These are phyloP conservation scores for Lotus japonicus DNA, from an alignment of 306 rosid genomes.

Conservation along the genomic window DNA sequence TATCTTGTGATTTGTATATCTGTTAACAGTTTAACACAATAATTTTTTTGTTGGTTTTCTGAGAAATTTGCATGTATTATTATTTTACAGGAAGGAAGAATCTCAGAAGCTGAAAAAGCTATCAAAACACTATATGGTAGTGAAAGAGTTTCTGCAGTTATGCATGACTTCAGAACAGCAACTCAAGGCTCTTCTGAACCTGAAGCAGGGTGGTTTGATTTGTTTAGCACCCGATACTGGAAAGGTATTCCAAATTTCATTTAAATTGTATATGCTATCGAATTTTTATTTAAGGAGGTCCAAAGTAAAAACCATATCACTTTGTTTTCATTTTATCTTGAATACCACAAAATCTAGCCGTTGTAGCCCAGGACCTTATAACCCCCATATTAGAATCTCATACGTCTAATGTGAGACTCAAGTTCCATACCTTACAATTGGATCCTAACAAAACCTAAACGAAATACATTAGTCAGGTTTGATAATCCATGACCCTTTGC, in stretches of 20 bases:
- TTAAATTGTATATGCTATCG: too few relatives aligned
- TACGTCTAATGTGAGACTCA: too few relatives aligned
- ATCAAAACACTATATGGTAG: conserved; percentile 65
- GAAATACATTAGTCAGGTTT: neutral
- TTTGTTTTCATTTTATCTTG: neutral
- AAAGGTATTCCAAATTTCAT: conserved; percentile 66
- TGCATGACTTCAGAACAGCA: conserved; percentile 54
- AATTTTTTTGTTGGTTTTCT: conserved; percentile 18
- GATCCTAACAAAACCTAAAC: neutral
- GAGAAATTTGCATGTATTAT: neutral
- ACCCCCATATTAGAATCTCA: too few relatives aligned
- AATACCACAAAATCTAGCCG: too few relatives aligned
- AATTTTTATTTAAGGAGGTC: too few relatives aligned
- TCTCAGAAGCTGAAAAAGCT: conserved; percentile 72
- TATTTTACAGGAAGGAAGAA: conserved; percentile 79
- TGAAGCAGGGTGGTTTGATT: conserved; percentile 96
- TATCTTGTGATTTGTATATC: neutral
- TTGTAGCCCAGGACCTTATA: too few relatives aligned
- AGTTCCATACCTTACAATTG: too few relatives aligned
- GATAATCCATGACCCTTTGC: neutral
- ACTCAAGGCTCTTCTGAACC: conserved; percentile 81
- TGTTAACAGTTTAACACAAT: neutral
- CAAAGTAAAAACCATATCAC: neutral
- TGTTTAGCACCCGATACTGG: conserved; percentile 87
- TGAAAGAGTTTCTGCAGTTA: conserved; percentile 71